Conservation (phyloP, 371 early-diverging fungal species). For the Mycotypha africana region DNA sequence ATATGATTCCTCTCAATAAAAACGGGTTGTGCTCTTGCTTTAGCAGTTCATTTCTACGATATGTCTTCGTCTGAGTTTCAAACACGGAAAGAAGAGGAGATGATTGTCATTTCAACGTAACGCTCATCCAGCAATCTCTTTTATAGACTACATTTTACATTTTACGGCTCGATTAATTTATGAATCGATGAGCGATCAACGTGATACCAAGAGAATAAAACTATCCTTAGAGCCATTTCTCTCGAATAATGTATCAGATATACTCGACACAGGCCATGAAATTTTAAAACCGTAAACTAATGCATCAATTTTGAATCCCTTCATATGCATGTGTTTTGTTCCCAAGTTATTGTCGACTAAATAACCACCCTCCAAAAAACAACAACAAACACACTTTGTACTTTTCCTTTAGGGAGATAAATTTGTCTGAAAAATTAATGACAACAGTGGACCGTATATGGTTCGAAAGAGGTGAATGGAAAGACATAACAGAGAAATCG, state of each 20-base stretch:
- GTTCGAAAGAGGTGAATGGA: conserved; percentile 51
- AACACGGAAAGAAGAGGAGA: no score
- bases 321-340: no score
- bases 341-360: no score
- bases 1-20: no score
- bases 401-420: conserved; percentile 35
- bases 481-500: conserved; percentile 43
- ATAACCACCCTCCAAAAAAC: background rate
- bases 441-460: conserved; percentile 51
- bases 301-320: background rate
- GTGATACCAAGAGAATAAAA: conserved; percentile 40
- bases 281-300: conserved; percentile 45
- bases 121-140: no score
- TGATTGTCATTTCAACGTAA: no score
- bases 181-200: conserved; percentile 17
- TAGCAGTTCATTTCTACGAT: no score
- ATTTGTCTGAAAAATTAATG: conserved; percentile 51
- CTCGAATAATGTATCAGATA: conserved; percentile 45
- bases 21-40: no score
- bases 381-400: background rate
- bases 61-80: no score
- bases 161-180: no score
- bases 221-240: conserved; percentile 50
- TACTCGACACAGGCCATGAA: conserved; percentile 52
- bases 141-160: no score